Base-by-base conservation (phyloP, 441 rosid species). In the Kokia cookei region DNA sequence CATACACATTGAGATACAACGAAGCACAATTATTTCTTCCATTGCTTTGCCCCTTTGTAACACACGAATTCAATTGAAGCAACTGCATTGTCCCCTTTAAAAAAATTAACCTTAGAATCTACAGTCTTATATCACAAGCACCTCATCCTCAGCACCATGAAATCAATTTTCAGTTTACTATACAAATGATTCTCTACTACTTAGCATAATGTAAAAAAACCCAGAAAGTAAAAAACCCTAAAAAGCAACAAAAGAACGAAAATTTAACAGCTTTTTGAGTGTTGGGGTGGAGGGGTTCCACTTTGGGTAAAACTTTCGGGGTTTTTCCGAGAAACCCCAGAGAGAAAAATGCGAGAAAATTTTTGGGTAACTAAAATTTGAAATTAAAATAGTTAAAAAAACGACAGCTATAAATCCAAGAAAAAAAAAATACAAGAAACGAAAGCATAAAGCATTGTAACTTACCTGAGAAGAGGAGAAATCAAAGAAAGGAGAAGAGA, bases 1-100 rank as follows among this genome's bases (percentile, higher is more conserved):
- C 99, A 83, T 96, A 96, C n/a, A 96, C 91, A 79, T 92, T 96
- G 65, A 96, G 97, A 83, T 84, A 91, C 84, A 96, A 82, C 66
- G 81, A 79, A 4, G 86, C 59, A 13, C 77, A 72, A 73, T 27
- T 73, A 48, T 78, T 63, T 24, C 80, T 87, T 75, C 83, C 93
- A 72, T 65, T 76, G 51, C 72, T 70, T 69, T 82, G 86, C 76
- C 83, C 89, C 83, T 78, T 86, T 22, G 78, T 82, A 45, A 75
- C 75, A 75, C 82, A 80, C 42, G 87, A 82, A 69, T 85, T 78
- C 40, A 88, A 81, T 15, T 93, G 86, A 80, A 91, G 87, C 84
- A 87, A 82, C 87, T 89, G 85, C 98, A 94, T 94, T 81, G 74
- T 79, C 32, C 51, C 69, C 57, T 53, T 40, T 1, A 40, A 59